A percentile compares a stretch with the other conserved stretches of the same genome.
These are phyloP conservation scores for Leccinum boreale DNA, from an alignment of 768 basidiomycete genomes.

Conservation along the genomic window DNA sequence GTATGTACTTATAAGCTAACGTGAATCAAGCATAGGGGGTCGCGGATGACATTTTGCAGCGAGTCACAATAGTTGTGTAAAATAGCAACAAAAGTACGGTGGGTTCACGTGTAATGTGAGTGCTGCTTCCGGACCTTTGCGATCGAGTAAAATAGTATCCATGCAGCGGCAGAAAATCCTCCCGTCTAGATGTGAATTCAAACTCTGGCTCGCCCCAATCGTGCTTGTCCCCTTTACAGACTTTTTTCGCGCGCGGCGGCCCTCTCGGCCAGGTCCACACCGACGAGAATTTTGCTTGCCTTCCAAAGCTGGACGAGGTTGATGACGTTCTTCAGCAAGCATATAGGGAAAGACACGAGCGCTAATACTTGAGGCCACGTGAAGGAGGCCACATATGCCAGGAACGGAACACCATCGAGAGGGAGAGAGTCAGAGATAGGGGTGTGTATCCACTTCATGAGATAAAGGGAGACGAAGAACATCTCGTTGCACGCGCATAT, in stretches of 20 bases:
- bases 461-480: conserved; percentile 93
- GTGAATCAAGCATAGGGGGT: conserved; percentile 1
- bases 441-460: conserved; percentile 77
- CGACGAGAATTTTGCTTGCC: conserved; percentile 90
- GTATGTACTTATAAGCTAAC: conserved; percentile 13
- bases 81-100: conserved; percentile 7
- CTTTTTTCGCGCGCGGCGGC: conserved; percentile 51
- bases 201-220: background rate
- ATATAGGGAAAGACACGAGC: conserved; percentile 59
- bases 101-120: conserved; percentile 5
- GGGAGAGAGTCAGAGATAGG: conserved; percentile 49
- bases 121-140: background rate
- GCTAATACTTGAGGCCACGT: conserved; percentile 82
- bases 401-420: conserved; percentile 18
- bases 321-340: conserved; percentile 83
- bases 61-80: conserved; percentile 2
- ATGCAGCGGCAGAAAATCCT: conserved; percentile 6
- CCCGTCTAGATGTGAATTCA: conserved; percentile 13
- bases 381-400: conserved; percentile 29
- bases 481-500: conserved; percentile 95
- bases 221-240: conserved; percentile 2
- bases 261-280: conserved; percentile 87
- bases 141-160: conserved; percentile 4
- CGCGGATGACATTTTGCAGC: conserved; percentile 6
- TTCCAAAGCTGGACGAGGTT: conserved; percentile 98